These are phyloP conservation scores for Alternaria postmessia DNA, from an alignment of 2,329 filamentous ascomycete genomes.

Conservation along the genomic window DNA sequence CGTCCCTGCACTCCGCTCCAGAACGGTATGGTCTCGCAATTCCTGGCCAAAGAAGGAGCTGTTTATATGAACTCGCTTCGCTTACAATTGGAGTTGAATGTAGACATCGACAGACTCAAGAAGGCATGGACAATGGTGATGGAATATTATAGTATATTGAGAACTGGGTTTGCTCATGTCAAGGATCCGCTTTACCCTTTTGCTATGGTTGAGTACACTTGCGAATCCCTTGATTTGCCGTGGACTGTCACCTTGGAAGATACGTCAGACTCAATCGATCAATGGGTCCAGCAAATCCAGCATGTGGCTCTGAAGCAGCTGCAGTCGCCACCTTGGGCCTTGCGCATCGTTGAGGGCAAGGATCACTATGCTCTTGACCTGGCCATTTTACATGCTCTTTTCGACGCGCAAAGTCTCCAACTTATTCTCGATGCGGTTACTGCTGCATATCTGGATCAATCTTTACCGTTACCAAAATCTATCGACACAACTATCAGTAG, in stretches of 20 bases:
- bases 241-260: conserved; percentile 24
- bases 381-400: conserved; percentile 80
- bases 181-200: conserved; percentile 70
- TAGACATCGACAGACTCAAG: conserved; percentile 56
- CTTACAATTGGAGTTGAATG: conserved; percentile 57
- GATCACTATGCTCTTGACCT: conserved; percentile 52
- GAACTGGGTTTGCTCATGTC: conserved; percentile 74
- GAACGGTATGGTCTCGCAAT: conserved; percentile 79
- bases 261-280: conserved; percentile 9
- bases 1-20: conserved; percentile 84
- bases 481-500: conserved; percentile 56
- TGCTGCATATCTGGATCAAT: conserved; percentile 46
- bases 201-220: conserved; percentile 73
- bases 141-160: conserved; percentile 72
- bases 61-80: conserved; percentile 80
- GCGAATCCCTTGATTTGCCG: conserved; percentile 47
- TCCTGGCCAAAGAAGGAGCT: conserved; percentile 69
- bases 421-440: conserved; percentile 69
- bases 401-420: conserved; percentile 80
- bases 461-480: conserved; percentile 32
- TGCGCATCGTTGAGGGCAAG: conserved; percentile 57
- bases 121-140: conserved; percentile 68
- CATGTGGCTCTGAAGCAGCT: conserved; percentile 55
- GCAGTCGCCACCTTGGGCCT: conserved; percentile 69
- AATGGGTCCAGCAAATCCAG: conserved; percentile 36